These are phyloP conservation scores for Alopecurus myosuroides DNA, from an alignment of 176 grass and related monocot species.

Conservation along the genomic window DNA sequence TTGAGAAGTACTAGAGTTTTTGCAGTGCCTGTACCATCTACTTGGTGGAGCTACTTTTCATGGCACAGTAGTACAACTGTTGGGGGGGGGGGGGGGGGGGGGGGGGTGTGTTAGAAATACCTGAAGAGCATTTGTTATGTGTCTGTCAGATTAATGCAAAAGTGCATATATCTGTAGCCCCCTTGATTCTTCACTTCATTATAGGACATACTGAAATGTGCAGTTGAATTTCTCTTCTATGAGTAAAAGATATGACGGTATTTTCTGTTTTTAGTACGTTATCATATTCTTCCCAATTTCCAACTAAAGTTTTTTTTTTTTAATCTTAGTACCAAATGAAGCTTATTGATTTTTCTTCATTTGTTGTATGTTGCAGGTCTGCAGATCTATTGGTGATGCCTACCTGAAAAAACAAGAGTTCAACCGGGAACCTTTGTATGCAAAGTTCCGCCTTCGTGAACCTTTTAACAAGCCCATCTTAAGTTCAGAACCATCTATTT, in stretches of 20 bases:
- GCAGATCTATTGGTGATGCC: conserved; percentile 84
- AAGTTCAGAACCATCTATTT: conserved; percentile 79
- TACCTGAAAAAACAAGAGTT: conserved; percentile 88
- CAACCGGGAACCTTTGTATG: conserved; percentile 72
- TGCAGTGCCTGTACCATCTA: background rate
- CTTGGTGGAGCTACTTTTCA: background rate
- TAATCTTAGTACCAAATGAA: background rate
- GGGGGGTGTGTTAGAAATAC: background rate
- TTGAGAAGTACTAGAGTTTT: background rate
- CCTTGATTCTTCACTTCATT: background rate
- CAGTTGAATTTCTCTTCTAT: conserved; percentile 11
- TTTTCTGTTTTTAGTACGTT: background rate
- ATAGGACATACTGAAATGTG: background rate
- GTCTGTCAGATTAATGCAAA: background rate
- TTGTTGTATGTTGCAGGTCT: conserved; percentile 52
- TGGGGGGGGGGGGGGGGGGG: too few species aligned
- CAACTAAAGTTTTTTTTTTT: background rate
- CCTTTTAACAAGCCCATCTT: conserved; percentile 80
- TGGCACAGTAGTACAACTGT: background rate
- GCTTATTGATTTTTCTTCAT: background rate
- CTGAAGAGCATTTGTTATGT: background rate
- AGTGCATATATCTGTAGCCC: background rate
- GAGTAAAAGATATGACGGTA: background rate
- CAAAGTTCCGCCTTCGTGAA: conserved; percentile 75
- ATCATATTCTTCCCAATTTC: background rate